Evolutionary conservation across 208 protist genomes (phyloP), one percentile per base, ranked within the genome.

Genomic region (Trypanosoma vivax): DNA sequence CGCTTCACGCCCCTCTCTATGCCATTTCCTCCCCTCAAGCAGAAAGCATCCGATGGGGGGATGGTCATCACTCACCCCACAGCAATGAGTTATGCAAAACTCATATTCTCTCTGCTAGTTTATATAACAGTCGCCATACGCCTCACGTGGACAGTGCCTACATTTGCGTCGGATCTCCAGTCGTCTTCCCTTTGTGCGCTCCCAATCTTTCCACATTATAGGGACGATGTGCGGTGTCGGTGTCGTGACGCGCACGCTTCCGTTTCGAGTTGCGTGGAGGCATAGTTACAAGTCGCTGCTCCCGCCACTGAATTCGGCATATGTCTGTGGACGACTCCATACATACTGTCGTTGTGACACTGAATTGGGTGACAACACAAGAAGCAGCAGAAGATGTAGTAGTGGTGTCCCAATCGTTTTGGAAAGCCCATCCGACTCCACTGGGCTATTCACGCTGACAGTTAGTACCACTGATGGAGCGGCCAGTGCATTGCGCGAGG

Each of bases 341-440:
- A 41, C 24, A 23, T 25, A 14, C 23, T n/a, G n/a, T n/a, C n/a
- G n/a, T n/a, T n/a, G n/a, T n/a, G n/a, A n/a, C n/a, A n/a, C n/a
- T n/a, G n/a, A n/a, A n/a, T n/a, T n/a, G n/a, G n/a, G n/a, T n/a
- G n/a, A n/a, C n/a, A n/a, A n/a, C n/a, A n/a, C n/a, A n/a, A n/a
- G n/a, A n/a, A 16, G 23, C n/a, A 14, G 7, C 3, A 23, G 39
- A 24, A 16, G 9, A n/a, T 16, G 24, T 50, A 37, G 40, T 52
- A 49, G 30, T 39, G 51, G 41, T 41, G 39, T 45, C 28, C 30
- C 41, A 45, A 46, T 61, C 14, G 40, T 56, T 29, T 13, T 64
- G 14, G 57, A 64, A 27, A 64, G 48, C 31, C 57, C 57, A 29
- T 64, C 56, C 3, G 65, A 80, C 19, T 46, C 34, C 13, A n/a